Conservation (phyloP, 208 protist species). For the Porcisia hertigi region DNA sequence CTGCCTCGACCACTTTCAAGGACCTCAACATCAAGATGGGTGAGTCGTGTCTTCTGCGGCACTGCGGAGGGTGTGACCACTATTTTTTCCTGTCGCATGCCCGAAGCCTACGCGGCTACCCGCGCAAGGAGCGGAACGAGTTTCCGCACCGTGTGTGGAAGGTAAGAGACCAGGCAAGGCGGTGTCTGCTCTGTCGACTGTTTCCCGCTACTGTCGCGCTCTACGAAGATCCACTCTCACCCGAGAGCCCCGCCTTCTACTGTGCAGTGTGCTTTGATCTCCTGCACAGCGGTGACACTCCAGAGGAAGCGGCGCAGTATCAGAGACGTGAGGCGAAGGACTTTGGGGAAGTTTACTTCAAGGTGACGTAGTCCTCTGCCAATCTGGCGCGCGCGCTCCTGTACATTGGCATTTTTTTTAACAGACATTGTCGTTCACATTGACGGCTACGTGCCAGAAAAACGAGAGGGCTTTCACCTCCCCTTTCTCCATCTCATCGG, state of each 20-base stretch:
- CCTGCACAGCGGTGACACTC: constrained; percentile 53
- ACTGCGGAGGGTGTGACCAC: constrained; percentile 75
- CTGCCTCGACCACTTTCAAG: constrained; percentile 60
- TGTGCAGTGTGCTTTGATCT: constrained; percentile 74
- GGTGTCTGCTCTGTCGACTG: constrained; percentile 59
- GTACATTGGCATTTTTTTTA: neutral
- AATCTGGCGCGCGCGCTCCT: neutral
- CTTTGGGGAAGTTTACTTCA: constrained; percentile 49
- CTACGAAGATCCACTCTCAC: constrained; percentile 63
- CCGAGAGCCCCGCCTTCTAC: constrained; percentile 47
- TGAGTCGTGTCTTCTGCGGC: constrained; percentile 65
- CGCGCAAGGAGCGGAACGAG: constrained; percentile 32
- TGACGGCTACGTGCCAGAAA: neutral
- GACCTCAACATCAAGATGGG: constrained; percentile 70
- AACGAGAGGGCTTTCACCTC: neutral
- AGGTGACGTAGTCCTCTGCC: constrained; percentile 2
- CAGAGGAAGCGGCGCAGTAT: constrained; percentile 46
- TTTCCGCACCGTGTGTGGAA: constrained; percentile 69
- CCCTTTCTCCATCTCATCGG: neutral
- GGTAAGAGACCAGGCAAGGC: constrained; percentile 34
- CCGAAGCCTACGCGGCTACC: constrained; percentile 37
- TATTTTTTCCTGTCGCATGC: constrained; percentile 68
- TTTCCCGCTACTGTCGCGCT: constrained; percentile 69
- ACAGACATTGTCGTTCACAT: constrained; percentile 6
- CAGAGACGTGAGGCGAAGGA: constrained; percentile 34